These are phyloP conservation scores for Boletellus sp. DNA, from an alignment of 768 basidiomycete species.

Conservation along the genomic window DNA sequence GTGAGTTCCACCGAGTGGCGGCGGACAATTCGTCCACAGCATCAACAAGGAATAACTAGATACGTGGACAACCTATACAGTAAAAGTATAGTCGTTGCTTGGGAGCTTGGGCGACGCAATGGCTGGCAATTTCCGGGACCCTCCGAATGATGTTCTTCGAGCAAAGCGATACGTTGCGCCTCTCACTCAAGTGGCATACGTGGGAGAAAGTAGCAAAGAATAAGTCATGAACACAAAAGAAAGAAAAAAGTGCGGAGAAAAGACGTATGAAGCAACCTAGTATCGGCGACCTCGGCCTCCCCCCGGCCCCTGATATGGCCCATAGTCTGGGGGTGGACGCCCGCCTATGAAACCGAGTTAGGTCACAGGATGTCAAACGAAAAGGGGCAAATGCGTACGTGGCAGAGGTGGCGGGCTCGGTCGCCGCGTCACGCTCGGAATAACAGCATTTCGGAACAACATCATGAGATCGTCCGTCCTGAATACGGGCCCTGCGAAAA, in stretches of 20 bases:
- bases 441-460: conserved; percentile 74
- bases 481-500: conserved; percentile 74
- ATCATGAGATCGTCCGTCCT: conserved; percentile 88
- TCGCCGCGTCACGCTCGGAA: conserved; percentile 55
- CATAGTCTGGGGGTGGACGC: conserved; percentile 81
- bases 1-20: no score
- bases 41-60: no score
- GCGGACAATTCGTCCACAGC: no score
- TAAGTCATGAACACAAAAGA: conserved; percentile 17
- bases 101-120: neutral
- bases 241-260: neutral
- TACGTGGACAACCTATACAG: no score
- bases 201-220: conserved; percentile 2
- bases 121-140: neutral
- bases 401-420: conserved; percentile 56
- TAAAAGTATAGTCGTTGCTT: no score
- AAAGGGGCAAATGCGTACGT: conserved; percentile 27
- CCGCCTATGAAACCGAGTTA: conserved; percentile 40
- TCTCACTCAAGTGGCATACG: neutral
- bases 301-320: conserved; percentile 79
- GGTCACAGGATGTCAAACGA: neutral
- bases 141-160: neutral
- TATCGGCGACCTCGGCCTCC: conserved; percentile 42
- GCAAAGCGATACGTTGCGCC: neutral
- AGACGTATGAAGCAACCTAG: conserved; percentile 15